A percentile compares a stretch with the other conserved stretches of the same genome.
Evolutionary conservation across 306 rosid genomes (phyloP).

Genomic region (Clitoria ternatea): DNA sequence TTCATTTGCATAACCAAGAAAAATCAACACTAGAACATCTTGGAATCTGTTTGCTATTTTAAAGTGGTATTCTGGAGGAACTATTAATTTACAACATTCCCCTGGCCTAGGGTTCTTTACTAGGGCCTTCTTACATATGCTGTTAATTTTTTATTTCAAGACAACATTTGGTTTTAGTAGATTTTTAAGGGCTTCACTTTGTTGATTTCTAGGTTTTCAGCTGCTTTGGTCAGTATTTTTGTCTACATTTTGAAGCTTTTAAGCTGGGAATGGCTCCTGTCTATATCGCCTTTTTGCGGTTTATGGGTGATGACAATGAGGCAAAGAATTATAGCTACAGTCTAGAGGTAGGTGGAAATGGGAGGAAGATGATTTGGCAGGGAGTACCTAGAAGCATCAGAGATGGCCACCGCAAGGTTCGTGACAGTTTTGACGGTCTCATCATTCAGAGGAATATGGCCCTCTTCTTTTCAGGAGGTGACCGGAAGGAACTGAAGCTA

Average conservation of each 20-base stretch:
- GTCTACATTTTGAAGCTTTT: constrained; percentile 90
- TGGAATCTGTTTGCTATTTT: not conserved
- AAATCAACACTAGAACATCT: not conserved
- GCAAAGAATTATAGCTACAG: constrained; percentile 89
- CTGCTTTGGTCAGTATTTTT: constrained; percentile 86
- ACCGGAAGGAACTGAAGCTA: constrained; percentile 75
- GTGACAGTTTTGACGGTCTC: constrained; percentile 87
- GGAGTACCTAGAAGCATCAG: constrained; percentile 89
- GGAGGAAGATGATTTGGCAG: constrained; percentile 91
- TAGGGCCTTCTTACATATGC: not conserved
- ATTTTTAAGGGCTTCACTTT: constrained; percentile 7
- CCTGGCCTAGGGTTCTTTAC: not conserved
- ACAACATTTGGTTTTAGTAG: constrained; percentile 11
- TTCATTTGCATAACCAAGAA: not conserved
- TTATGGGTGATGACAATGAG: constrained; percentile 88
- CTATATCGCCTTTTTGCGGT: constrained; percentile 86
- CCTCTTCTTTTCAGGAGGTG: constrained; percentile 76
- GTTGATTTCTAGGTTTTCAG: constrained; percentile 66
- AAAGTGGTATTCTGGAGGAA: not conserved
- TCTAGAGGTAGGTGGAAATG: constrained; percentile 91
- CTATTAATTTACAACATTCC: not conserved
- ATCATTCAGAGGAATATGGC: constrained; percentile 93
- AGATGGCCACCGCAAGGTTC: constrained; percentile 82
- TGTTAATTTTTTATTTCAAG: not conserved
- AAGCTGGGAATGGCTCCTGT: constrained; percentile 89